phyloP scores from a whole-genome alignment of 2,329 filamentous ascomycete species.

The Fusarium sp. region DNA sequence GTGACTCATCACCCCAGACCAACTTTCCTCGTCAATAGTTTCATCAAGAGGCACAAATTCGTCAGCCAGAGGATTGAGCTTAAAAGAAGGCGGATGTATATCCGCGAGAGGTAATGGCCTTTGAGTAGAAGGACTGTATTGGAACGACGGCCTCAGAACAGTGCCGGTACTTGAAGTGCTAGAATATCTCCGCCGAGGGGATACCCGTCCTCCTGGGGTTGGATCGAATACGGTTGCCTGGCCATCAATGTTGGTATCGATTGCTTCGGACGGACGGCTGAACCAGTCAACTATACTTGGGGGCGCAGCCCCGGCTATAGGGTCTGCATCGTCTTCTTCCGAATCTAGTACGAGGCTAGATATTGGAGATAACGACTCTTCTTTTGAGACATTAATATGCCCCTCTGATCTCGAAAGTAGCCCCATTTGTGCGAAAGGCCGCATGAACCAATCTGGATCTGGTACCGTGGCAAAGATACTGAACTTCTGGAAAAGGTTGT shows the following conservation, averaged over 20 bases:
- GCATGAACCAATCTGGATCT: conserved; percentile 43
- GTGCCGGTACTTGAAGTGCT: neutral
- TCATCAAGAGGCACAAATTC: neutral
- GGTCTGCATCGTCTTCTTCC: neutral
- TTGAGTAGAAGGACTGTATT: neutral
- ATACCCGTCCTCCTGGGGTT: conserved; percentile 1
- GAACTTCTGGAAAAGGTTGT: conserved; percentile 38
- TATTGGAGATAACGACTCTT: neutral
- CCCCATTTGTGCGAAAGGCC: conserved; percentile 10
- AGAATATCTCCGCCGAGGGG: neutral
- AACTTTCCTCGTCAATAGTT: neutral
- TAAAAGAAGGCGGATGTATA: neutral
- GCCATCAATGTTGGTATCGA: neutral
- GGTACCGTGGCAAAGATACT: conserved; percentile 30
- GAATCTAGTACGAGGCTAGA: neutral
- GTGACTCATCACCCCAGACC: conserved; percentile 8
- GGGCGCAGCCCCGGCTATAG: neutral
- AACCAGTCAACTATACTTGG: neutral
- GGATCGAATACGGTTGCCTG: neutral
- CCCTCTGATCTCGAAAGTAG: neutral
- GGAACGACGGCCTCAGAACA: neutral
- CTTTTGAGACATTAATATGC: too few species aligned
- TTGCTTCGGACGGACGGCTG: neutral
- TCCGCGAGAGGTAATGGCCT: neutral
- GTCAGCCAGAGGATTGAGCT: neutral